Conservation (phyloP, 2,329 filamentous ascomycete species). For the Colletotrichum lini region DNA sequence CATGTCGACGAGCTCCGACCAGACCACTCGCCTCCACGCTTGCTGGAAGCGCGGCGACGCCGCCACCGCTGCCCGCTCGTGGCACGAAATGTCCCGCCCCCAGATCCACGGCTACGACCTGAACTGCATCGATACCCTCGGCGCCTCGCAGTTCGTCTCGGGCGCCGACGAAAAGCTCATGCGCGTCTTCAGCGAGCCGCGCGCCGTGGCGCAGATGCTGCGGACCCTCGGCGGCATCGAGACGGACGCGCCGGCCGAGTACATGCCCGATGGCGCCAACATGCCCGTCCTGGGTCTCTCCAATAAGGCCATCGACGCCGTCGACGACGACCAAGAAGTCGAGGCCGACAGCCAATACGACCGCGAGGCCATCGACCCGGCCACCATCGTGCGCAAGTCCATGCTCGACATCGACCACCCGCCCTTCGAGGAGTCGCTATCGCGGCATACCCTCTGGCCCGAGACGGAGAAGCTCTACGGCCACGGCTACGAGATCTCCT, state of each 20-base stretch:
- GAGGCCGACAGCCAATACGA: constrained; percentile 62
- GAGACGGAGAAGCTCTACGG: constrained; percentile 97
- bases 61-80: constrained; percentile 65
- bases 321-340: constrained; percentile 65
- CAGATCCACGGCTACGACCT: constrained; percentile 99
- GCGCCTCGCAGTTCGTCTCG: constrained; percentile 84
- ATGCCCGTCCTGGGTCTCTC: constrained; percentile 96
- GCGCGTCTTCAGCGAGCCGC: constrained; percentile 92
- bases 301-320: constrained; percentile 87
- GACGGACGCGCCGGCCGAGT: constrained; percentile 50
- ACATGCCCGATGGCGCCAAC: constrained; percentile 88
- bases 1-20: constrained; percentile 90
- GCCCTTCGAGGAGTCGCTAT: constrained; percentile 90
- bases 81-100: constrained; percentile 96
- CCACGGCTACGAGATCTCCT: constrained; percentile 96
- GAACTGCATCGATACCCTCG: constrained; percentile 89
- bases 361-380: constrained; percentile 68
- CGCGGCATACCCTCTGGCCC: constrained; percentile 93
- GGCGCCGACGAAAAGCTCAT: constrained; percentile 99
- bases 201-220: constrained; percentile 83
- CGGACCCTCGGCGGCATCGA: constrained; percentile 75
- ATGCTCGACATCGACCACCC: constrained; percentile 79
- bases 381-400: constrained; percentile 70
- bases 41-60: constrained; percentile 73
- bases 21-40: constrained; percentile 91